Percentiles rank a stretch among this genome's conserved stretches.
Evolutionary conservation across 805 yeast genomes (phyloP).

Genomic region (Blastobotrys peoriensis): DNA sequence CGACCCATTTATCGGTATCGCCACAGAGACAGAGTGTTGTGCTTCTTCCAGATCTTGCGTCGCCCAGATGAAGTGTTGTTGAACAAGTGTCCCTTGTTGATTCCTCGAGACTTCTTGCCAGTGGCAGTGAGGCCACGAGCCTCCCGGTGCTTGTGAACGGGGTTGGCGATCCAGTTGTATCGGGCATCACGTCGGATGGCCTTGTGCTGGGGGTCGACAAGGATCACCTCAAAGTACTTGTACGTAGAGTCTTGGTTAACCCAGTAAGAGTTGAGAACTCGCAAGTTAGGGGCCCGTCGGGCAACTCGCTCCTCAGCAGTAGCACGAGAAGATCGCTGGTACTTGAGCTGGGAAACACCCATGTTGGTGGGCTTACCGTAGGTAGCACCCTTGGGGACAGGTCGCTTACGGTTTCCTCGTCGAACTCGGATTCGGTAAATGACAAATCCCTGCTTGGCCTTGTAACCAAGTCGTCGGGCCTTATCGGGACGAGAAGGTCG

Average conservation of each 20-base stretch:
- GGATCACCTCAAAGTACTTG: conserved; percentile 98
- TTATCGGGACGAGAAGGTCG: conserved; percentile 99
- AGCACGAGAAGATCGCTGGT: conserved; percentile 96
- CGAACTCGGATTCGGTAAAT: conserved; percentile 98
- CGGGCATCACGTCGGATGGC: conserved; percentile 98
- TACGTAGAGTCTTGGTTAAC: conserved; percentile 98
- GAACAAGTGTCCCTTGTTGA: conserved; percentile 99
- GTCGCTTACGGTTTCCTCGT: conserved; percentile 99
- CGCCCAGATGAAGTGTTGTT: conserved; percentile 98
- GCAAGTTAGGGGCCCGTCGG: conserved; percentile 96
- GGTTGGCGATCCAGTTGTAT: conserved; percentile 99
- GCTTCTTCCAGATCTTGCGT: conserved; percentile 99
- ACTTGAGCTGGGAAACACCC: conserved; percentile 98
- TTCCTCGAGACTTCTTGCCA: conserved; percentile 99
- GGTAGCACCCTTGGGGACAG: conserved; percentile 99
- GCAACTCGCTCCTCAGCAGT: conserved; percentile 99
- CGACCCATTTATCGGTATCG: conserved; percentile 75
- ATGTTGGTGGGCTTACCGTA: conserved; percentile 99
- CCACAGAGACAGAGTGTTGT: conserved; percentile 98
- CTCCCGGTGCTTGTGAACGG: conserved; percentile 99
- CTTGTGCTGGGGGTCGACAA: conserved; percentile 96
- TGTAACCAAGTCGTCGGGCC: conserved; percentile 99
- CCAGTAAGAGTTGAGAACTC: conserved; percentile 99
- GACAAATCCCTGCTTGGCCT: conserved; percentile 99
- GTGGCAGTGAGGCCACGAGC: conserved; percentile 97